Evolutionary conservation across 192 early-diverging fungal genomes (phyloP), one percentile per base, ranked within the genome.

Genomic region (Coemansia sp.): DNA sequence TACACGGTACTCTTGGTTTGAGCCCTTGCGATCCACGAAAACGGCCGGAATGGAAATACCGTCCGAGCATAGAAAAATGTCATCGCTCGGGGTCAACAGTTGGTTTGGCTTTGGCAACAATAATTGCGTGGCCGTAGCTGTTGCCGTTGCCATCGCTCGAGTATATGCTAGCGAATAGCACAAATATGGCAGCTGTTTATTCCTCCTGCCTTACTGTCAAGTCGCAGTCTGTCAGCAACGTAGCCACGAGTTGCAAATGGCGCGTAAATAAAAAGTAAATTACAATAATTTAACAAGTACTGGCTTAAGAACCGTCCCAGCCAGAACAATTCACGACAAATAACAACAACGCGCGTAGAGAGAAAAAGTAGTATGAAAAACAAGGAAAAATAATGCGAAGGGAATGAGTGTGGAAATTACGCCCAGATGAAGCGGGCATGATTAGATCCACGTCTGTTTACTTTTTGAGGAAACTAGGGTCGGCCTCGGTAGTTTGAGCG

Each of bases 1-100:
- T 17, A 80, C 56, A 32, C 65, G 68, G 24, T 80, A 80, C 4
- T 29, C 29, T 37, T 64, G 61, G 15, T 29, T 37, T 5, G 32
- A 35, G n/a, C 58, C 59, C 32, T 74, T 74, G 21, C 43, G 58
- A 38, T 71, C 60, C 17, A 60, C 51, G 56, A 80, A 63, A 2
- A 71, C 59, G 3, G 62, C 54, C n/a, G 72, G 72, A 29, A 80
- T 62, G 6, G 72, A 65, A 11, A 80, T 65, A 38, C 77, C 77
- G 41, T 80, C 77, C 10, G 72, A 35, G 37, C 72, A 65, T 6
- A 56, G 63, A 68, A 74, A 80, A 21, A 73, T n/a, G 22, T 63
- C 71, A 5, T 19, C 22, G 49, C 53, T 51, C 8, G 9, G 25
- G 12, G 27, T 49, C 24, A 17, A 25, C 9, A 37, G 43, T 21